Evolutionary conservation across 495 filamentous ascomycete species (phyloP).

Genomic region (Hypoxylon cercidicola): DNA sequence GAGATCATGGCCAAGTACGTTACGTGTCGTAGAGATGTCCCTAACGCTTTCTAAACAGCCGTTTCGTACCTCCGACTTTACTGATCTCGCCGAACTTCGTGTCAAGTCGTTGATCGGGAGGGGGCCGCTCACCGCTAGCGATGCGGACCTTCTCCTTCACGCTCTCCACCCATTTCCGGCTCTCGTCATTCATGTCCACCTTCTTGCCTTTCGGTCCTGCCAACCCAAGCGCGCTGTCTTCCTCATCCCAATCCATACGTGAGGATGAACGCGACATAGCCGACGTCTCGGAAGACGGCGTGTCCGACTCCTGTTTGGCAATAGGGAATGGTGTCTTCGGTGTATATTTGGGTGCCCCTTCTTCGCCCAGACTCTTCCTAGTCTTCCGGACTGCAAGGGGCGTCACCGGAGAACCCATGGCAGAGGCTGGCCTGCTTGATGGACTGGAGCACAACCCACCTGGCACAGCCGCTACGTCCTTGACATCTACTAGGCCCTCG

Average conservation of each 20-base stretch:
- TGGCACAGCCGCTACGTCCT: constrained; percentile 57
- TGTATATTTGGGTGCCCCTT: constrained; percentile 38
- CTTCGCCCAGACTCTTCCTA: constrained; percentile 52
- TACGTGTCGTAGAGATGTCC: constrained; percentile 42
- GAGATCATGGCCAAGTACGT: constrained; percentile 30
- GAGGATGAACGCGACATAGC: constrained; percentile 57
- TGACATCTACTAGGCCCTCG: constrained; percentile 66
- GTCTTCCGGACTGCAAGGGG: constrained; percentile 61
- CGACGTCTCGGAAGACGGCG: constrained; percentile 49
- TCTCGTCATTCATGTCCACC: constrained; percentile 69
- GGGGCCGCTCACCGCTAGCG: constrained; percentile 59
- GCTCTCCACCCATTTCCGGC: constrained; percentile 75
- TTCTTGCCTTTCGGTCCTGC: constrained; percentile 70
- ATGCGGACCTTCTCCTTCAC: constrained; percentile 73
- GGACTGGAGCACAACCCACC: constrained; percentile 52
- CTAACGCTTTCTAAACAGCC: constrained; percentile 63
- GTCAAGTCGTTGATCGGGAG: constrained; percentile 40
- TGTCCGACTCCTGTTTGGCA: constrained; percentile 33
- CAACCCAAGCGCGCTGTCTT: constrained; percentile 67
- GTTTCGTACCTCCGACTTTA: constrained; percentile 64
- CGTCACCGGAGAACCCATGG: constrained; percentile 51
- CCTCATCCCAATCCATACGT: constrained; percentile 62
- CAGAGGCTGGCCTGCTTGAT: constrained; percentile 51
- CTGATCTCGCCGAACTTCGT: constrained; percentile 67
- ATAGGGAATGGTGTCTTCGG: constrained; percentile 52